Evolutionary conservation across 805 yeast genomes (phyloP), one percentile per base, ranked within the genome.

Genomic region (Ogataea salicorniae): DNA sequence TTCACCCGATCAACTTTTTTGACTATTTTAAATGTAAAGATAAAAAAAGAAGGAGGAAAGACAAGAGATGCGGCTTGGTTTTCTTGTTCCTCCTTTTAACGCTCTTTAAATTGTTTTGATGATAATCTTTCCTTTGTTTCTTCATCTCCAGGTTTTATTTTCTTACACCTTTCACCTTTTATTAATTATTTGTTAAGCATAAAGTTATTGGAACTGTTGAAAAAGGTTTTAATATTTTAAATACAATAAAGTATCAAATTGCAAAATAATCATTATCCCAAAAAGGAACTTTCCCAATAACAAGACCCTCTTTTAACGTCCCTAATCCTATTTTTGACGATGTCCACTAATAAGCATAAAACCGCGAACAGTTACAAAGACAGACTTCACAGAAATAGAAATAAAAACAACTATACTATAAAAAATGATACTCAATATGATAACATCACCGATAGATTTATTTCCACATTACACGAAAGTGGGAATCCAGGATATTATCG

Each of bases 371-470:
- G 22, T 2, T 15, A 8, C 15, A 39, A 39, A n/a, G 13, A 16
- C 14, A 39, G 33, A 13, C 15, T 14, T 2, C 5, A 16, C 3
- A 18, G 9, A 15, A 33, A 16, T n/a, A 18, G 14, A 15, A 16
- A 44, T 18, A 43, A 47, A 16, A 52, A 45, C 45, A 51, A 53
- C 44, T 57, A 54, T 43, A 49, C 58, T 17, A 48, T 61, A n/a
- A 57, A 52, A 26, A 52, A 52, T 33, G 51, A 54, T 29, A 43
- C 47, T 4, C 49, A 52, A 11, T 54, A 58, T 43, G 59, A 57
- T 39, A 56, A 46, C 34, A 60, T 60, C 16, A 58, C 60, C 11
- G 67, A 63, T 46, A 49, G 66, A 17, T 62, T 58, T 39, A 56
- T 60, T 23, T 50, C 63, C 9, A 52, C 56, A 2, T 35, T 60